A percentile compares a stretch with the other conserved stretches of the same genome.
These are phyloP conservation scores for Amphicarpaea edgeworthii DNA, from an alignment of 306 rosid genomes.

Conservation along the genomic window DNA sequence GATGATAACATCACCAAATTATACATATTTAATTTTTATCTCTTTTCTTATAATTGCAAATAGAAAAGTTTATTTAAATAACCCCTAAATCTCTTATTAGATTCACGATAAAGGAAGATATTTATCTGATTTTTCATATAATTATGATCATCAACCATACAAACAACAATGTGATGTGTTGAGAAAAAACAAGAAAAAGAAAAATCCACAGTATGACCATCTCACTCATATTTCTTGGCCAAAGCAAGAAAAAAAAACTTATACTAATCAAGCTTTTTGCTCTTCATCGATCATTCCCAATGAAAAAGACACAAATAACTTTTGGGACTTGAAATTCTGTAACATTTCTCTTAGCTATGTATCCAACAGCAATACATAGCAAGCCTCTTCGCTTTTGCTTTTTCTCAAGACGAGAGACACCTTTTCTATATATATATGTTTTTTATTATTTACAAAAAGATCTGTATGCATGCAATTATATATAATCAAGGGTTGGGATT, in stretches of 20 bases:
- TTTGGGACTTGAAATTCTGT: slow-evolving; percentile 49
- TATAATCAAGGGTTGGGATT: slow-evolving; percentile 55
- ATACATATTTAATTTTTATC: too few species aligned
- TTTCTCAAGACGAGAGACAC: slow-evolving; percentile 77
- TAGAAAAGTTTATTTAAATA: too few species aligned
- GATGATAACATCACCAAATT: too few species aligned
- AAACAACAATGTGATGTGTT: background rate
- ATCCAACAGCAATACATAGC: slow-evolving; percentile 45
- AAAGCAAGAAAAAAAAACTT: slow-evolving; percentile 16
- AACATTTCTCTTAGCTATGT: slow-evolving; percentile 21
- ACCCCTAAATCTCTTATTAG: too few species aligned
- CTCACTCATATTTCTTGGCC: slow-evolving; percentile 7
- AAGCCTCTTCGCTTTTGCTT: slow-evolving; percentile 72
- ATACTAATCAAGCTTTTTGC: slow-evolving; percentile 10
- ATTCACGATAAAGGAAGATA: too few species aligned
- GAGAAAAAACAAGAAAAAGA: background rate
- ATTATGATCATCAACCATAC: background rate
- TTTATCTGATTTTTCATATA: too few species aligned
- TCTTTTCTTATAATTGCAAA: too few species aligned
- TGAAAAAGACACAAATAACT: slow-evolving; percentile 43
- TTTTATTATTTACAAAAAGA: slow-evolving; percentile 37
- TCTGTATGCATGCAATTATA: background rate
- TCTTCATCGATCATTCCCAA: background rate
- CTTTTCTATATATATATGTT: slow-evolving; percentile 18
- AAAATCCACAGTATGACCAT: background rate